Conservation (phyloP, 495 filamentous ascomycete species). For the Neurospora hispaniola region DNA sequence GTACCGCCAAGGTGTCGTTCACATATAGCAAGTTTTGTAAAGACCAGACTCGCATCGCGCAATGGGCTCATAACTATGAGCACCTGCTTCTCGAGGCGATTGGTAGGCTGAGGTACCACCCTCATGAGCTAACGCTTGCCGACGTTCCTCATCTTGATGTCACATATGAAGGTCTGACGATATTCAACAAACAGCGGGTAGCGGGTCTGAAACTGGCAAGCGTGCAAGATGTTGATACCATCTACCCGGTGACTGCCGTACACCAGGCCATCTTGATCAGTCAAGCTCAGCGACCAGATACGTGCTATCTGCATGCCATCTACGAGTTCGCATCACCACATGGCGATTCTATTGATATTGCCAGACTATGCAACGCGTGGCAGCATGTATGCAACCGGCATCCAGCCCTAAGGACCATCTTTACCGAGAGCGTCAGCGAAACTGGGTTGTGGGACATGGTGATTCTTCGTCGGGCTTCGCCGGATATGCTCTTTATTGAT, state of each 20-base stretch:
- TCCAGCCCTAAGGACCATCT: constrained; percentile 32
- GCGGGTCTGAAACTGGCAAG: constrained; percentile 37
- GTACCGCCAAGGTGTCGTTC: constrained; percentile 52
- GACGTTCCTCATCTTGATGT: constrained; percentile 54
- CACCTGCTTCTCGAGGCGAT: constrained; percentile 42
- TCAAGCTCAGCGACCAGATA: constrained; percentile 42
- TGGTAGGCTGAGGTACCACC: constrained; percentile 36
- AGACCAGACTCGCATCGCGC: constrained; percentile 44
- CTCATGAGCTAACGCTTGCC: constrained; percentile 45
- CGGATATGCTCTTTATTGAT: constrained; percentile 40
- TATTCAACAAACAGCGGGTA: constrained; percentile 39
- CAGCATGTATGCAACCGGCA: constrained; percentile 29
- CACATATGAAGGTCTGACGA: constrained; percentile 45
- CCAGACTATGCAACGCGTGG: constrained; percentile 36
- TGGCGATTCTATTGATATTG: constrained; percentile 28
- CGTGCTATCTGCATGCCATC: constrained; percentile 51
- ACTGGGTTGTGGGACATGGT: constrained; percentile 32
- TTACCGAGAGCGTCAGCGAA: constrained; percentile 31
- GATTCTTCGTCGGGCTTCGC: constrained; percentile 29
- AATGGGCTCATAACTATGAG: constrained; percentile 51
- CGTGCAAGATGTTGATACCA: constrained; percentile 35
- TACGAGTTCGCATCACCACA: constrained; percentile 43
- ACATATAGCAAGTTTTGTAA: constrained; percentile 50
- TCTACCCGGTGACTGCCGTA: constrained; percentile 56
- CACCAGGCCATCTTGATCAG: constrained; percentile 59